Evolutionary conservation across 2,329 filamentous ascomycete genomes (phyloP), one percentile per base, ranked within the genome.

Genomic region (Colletotrichum tropicale): DNA sequence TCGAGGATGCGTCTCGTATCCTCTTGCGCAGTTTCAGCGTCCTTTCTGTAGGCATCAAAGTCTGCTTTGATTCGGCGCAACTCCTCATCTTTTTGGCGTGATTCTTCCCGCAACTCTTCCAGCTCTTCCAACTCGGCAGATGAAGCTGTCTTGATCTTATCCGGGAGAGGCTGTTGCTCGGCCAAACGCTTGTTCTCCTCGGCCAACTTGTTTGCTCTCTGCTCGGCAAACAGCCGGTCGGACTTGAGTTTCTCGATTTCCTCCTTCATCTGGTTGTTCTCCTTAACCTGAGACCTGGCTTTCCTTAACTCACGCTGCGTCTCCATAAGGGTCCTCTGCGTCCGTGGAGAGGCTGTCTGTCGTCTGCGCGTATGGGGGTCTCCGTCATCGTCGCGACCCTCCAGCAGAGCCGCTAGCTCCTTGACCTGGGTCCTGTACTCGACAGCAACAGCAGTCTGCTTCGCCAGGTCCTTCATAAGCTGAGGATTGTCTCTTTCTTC

Each of bases 361-460:
- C 84, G 83, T 55, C 83, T 84, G 26, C 82, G 83, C 18, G 77
- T 79, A 16, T 81, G 82, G 13, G 80, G 78, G 48, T 81, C 82
- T 15, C 77, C 78, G 21, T 85, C 82, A 36, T 85, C 84, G 81
- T 74, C 83, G 79, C 24, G 84, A 3, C 87, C 86, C 74, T 86
- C 88, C 18, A 89, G 84, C 78, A 89, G 83, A 5, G 84, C 83
- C 74, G 92, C 90, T 70, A 93, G 85, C 76, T 93, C 90, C 75
- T 91, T 88, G 10, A 93, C 90, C 70, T 90, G 90, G 32, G 87
- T 86, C 76, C 89, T 88, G 82, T 93, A 93, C 77, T 92, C 88
- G 1, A 88, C 83, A 16, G 89, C 89, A 15, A 92, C 84, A 3
- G 89, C 87, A 3, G 90, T 92, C 80, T 93, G 91, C 71, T 89